Evolutionary conservation across 148 eudicot species (phyloP).

Genomic region (Selenicereus undatus): DNA sequence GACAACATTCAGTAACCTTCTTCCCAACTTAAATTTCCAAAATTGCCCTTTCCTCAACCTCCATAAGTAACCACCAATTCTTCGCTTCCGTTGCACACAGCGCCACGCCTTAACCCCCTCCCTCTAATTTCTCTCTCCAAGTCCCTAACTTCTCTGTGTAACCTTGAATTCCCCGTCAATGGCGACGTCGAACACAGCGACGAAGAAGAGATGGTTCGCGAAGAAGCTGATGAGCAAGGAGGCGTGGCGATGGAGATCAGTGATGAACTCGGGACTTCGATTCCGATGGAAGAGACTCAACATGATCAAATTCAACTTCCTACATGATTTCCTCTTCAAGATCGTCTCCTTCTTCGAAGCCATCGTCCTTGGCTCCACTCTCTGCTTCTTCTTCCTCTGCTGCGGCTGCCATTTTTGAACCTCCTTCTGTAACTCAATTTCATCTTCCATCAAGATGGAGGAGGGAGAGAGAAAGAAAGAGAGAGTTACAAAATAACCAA

Average conservation of each 20-base stretch:
- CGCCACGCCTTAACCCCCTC: background rate
- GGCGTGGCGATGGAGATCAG: slow-evolving; percentile 33
- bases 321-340: slow-evolving; percentile 45
- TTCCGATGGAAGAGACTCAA: slow-evolving; percentile 38
- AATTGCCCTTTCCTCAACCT: background rate
- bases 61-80: slow-evolving; percentile 9
- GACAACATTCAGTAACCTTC: background rate
- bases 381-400: slow-evolving; percentile 56
- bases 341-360: slow-evolving; percentile 47
- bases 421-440: background rate
- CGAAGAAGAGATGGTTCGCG: slow-evolving; percentile 24
- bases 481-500: background rate
- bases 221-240: slow-evolving; percentile 35
- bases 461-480: background rate
- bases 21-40: background rate
- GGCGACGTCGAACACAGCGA: background rate
- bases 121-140: background rate
- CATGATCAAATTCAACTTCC: slow-evolving; percentile 26
- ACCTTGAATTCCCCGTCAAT: background rate
- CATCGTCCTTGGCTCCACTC: slow-evolving; percentile 41
- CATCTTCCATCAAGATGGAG: background rate
- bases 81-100: slow-evolving; percentile 5
- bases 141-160: background rate
- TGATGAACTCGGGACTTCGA: slow-evolving; percentile 28
- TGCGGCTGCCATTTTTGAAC: slow-evolving; percentile 50